Conservation (phyloP, 2,329 filamentous ascomycete genomes). For the Davidsoniella neocaledoniae region DNA sequence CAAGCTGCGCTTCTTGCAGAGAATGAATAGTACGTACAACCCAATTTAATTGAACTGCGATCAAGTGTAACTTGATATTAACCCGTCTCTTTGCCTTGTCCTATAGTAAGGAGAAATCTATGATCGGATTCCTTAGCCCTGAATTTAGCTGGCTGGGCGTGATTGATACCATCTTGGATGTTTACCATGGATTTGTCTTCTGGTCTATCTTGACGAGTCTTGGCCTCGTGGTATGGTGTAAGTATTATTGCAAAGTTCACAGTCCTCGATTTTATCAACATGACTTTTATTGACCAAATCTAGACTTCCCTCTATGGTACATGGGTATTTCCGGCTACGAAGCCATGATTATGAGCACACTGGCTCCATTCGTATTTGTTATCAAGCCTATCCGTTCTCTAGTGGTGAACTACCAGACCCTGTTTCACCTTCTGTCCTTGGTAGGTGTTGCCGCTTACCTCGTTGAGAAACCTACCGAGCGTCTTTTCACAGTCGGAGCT, state of each 20-base stretch:
- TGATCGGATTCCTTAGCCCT: slow-evolving; percentile 51
- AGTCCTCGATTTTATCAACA: not conserved
- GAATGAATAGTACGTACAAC: slow-evolving; percentile 18
- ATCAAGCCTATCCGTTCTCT: slow-evolving; percentile 52
- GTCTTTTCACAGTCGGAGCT: slow-evolving; percentile 68
- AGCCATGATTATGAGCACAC: slow-evolving; percentile 66
- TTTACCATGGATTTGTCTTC: slow-evolving; percentile 93
- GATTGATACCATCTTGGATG: slow-evolving; percentile 68
- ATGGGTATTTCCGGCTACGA: slow-evolving; percentile 99
- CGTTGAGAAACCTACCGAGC: slow-evolving; percentile 51
- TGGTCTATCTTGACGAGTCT: slow-evolving; percentile 90
- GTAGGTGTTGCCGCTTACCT: slow-evolving; percentile 66
- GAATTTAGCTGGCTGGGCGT: slow-evolving; percentile 58
- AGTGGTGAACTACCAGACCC: slow-evolving; percentile 49
- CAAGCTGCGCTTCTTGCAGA: slow-evolving; percentile 9
- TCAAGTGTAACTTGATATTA: too few species aligned
- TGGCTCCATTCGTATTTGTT: slow-evolving; percentile 64
- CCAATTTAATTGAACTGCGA: not conserved
- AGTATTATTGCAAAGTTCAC: slow-evolving; percentile 23
- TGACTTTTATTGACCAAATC: slow-evolving; percentile 1
- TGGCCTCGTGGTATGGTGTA: slow-evolving; percentile 84
- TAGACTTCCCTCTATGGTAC: slow-evolving; percentile 92
- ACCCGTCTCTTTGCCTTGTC: slow-evolving; percentile 6
- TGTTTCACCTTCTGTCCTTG: slow-evolving; percentile 62
- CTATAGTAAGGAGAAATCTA: slow-evolving; percentile 55